These are phyloP conservation scores for Diaporthe destruens DNA, from an alignment of 2,329 filamentous ascomycete genomes.

Conservation along the genomic window DNA sequence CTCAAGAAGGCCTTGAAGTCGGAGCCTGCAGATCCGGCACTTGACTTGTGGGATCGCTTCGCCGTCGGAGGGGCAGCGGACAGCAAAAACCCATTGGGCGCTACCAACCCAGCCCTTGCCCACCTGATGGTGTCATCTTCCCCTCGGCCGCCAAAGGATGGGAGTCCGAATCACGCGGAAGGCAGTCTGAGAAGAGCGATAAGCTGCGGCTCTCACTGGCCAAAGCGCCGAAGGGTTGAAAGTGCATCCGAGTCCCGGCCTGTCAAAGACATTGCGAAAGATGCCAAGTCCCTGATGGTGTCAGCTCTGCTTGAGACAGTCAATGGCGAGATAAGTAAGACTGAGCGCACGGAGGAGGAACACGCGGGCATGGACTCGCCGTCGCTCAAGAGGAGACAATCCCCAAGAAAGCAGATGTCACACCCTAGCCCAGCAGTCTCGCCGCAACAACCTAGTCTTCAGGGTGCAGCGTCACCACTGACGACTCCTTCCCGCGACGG, in stretches of 20 bases:
- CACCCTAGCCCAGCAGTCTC: neutral
- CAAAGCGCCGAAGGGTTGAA: conserved; percentile 75
- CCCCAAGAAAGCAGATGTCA: conserved; percentile 36
- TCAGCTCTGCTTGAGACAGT: conserved; percentile 77
- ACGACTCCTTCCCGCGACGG: neutral
- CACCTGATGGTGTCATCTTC: conserved; percentile 79
- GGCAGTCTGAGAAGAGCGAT: conserved; percentile 71
- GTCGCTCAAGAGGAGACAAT: conserved; percentile 57
- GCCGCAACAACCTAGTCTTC: conserved; percentile 38
- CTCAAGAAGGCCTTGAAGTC: conserved; percentile 72
- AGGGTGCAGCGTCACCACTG: conserved; percentile 1
- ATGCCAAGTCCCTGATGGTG: conserved; percentile 69
- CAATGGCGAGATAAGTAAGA: conserved; percentile 63
- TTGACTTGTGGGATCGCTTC: conserved; percentile 84
- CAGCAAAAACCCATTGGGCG: conserved; percentile 57
- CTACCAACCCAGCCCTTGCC: conserved; percentile 69
- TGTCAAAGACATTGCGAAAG: conserved; percentile 49
- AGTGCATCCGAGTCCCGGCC: conserved; percentile 52
- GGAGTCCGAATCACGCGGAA: conserved; percentile 55
- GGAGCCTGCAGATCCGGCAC: conserved; percentile 77
- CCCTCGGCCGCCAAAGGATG: conserved; percentile 67
- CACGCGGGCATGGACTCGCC: conserved; percentile 55
- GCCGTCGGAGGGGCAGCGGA: conserved; percentile 62
- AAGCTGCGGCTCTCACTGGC: conserved; percentile 78
- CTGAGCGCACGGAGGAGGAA: conserved; percentile 51